Evolutionary conservation across 495 filamentous ascomycete genomes (phyloP), one percentile per base, ranked within the genome.

Genomic region (Cercophora sp.): DNA sequence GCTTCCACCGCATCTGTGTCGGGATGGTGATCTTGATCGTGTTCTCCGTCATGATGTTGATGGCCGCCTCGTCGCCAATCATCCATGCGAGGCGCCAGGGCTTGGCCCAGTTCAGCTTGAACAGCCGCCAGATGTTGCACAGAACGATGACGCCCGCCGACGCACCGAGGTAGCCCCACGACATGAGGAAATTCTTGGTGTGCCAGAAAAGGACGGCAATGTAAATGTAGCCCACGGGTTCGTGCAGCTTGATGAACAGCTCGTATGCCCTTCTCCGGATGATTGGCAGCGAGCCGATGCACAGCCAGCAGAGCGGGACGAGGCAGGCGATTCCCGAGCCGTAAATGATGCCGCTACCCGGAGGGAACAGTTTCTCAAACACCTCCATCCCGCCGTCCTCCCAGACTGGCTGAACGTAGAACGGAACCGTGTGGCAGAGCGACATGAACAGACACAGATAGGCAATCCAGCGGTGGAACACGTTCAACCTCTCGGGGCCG

Each of bases 121-220:
- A 81, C 1, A 93, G 54, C 25, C 88, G 79, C 29, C 80, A 66
- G 49, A 75, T 60, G 56, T 86, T 86, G 40, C 85, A 87, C 9
- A 81, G 34, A 8, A 77, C 68, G 84, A 89, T 93, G 61, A 96
- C 89, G 27, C 74, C 88, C 31, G 90, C 71, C 0, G 89, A 93
- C 8, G 88, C 84, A 59, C 78, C 93, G 8, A 97, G 79, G 60
- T 96, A 97, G 66, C 82, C 76, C 92, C 93, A 97, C 5, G 91
- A 94, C 13, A 83, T 84, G 24, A 97, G 75, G 63, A 88, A 94
- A 67, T 97, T 96, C 60, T 89, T 84, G 59, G 86, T 93, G 68
- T 97, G 92, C 92, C 92, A 97, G 69, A 97, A 95, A 13, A 97
- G 79, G 71, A 96, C 79, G 8, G 76, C 90, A 26, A 96, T 66